These are phyloP conservation scores for Penicillium sp. DNA, from an alignment of 2,329 filamentous ascomycete genomes.

Conservation along the genomic window DNA sequence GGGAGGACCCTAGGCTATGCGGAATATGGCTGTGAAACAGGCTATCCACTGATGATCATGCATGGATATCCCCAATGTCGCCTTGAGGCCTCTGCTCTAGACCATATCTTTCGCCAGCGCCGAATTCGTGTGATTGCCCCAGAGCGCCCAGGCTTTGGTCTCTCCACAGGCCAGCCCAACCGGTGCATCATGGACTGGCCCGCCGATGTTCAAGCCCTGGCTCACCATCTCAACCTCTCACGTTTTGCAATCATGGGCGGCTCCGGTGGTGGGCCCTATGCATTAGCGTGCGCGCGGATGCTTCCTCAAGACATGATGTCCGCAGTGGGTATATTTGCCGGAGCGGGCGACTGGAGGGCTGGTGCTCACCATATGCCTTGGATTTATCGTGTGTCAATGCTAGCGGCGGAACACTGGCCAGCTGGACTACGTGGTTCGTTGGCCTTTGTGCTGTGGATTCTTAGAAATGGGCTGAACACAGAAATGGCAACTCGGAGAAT, in stretches of 20 bases:
- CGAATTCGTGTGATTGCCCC: constrained; percentile 40
- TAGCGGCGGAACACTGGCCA: constrained; percentile 23
- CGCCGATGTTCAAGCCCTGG: constrained; percentile 41
- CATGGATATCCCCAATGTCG: constrained; percentile 46
- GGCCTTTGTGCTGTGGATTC: constrained; percentile 15
- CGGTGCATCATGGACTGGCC: constrained; percentile 43
- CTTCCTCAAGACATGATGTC: constrained; percentile 30
- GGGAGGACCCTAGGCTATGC: constrained; percentile 44
- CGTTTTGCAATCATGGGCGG: constrained; percentile 45
- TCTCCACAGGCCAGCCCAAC: constrained; percentile 37
- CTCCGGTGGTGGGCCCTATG: constrained; percentile 49
- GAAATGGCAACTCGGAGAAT: constrained; percentile 17
- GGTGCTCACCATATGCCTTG: constrained; percentile 30
- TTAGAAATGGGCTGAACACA: constrained; percentile 17
- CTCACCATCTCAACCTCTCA: constrained; percentile 38
- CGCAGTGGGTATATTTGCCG: constrained; percentile 38
- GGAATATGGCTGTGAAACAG: constrained; percentile 38
- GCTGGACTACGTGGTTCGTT: constrained; percentile 15
- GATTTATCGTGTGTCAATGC: constrained; percentile 15
- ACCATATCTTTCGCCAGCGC: constrained; percentile 32
- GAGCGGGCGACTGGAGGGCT: constrained; percentile 32
- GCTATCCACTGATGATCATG: constrained; percentile 40
- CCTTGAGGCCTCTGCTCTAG: constrained; percentile 37
- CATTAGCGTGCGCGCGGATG: constrained; percentile 44
- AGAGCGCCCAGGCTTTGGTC: constrained; percentile 46